Conservation (phyloP, 2,329 filamentous ascomycete genomes). For the Dactylella cylindrospora region DNA sequence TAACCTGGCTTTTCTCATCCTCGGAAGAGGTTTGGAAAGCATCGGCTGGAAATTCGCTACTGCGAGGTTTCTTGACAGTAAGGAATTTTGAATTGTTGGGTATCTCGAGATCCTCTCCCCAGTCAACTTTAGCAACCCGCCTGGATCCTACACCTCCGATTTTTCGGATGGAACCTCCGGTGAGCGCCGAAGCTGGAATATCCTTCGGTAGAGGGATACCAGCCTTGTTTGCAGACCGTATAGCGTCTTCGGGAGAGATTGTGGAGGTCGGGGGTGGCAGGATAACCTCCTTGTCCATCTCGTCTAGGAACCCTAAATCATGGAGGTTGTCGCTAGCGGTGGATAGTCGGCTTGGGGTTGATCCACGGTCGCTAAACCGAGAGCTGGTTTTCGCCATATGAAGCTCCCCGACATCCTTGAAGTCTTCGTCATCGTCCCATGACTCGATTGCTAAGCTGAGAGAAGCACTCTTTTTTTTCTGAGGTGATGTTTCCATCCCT, state of each 20-base stretch:
- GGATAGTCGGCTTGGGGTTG: constrained; percentile 77
- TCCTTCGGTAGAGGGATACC: constrained; percentile 88
- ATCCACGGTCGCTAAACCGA: constrained; percentile 66
- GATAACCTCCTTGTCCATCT: constrained; percentile 86
- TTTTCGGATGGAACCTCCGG: constrained; percentile 90
- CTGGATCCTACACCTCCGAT: constrained; percentile 74
- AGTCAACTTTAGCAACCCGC: constrained; percentile 74
- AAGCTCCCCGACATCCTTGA: constrained; percentile 66
- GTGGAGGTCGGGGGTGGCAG: constrained; percentile 65
- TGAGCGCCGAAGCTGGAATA: constrained; percentile 81
- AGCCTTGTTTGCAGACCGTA: constrained; percentile 80
- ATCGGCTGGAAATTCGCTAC: constrained; percentile 44
- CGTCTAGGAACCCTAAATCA: constrained; percentile 74
- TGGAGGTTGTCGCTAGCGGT: constrained; percentile 62
- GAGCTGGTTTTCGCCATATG: constrained; percentile 55
- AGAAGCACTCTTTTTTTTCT: constrained; percentile 42
- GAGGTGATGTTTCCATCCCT: constrained; percentile 45
- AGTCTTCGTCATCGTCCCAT: constrained; percentile 74
- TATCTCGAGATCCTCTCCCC: constrained; percentile 68
- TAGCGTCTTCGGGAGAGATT: constrained; percentile 63
- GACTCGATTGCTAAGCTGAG: constrained; percentile 61
- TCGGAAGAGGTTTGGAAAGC: constrained; percentile 44
- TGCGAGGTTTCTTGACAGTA: constrained; percentile 60
- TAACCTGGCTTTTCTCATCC: constrained; percentile 45
- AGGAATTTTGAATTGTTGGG: constrained; percentile 45